Evolutionary conservation across 169 alveolate species (phyloP).

Genomic region (Babesia bigemina): DNA sequence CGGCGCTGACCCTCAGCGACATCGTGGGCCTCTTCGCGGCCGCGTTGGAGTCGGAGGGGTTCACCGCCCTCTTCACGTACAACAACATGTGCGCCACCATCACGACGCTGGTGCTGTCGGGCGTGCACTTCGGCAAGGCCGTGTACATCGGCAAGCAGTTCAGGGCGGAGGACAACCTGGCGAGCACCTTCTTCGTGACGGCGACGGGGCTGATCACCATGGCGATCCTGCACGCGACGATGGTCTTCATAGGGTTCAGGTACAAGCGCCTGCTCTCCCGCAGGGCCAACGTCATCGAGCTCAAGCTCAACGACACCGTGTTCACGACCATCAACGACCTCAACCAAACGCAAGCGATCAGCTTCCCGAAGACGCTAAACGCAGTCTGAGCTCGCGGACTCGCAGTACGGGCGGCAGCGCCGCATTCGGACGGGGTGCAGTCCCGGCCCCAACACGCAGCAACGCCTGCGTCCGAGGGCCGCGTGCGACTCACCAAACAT

Average conservation of each 20-base stretch:
- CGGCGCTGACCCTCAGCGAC: slow-evolving; percentile 9
- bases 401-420: too few relatives aligned
- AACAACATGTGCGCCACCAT: slow-evolving; percentile 20
- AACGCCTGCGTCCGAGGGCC: too few relatives aligned
- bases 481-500: too few relatives aligned
- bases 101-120: not conserved
- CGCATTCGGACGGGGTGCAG: too few relatives aligned
- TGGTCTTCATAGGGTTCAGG: slow-evolving; percentile 9
- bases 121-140: slow-evolving; percentile 30
- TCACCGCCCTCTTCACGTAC: not conserved
- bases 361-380: not conserved
- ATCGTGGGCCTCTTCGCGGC: not conserved
- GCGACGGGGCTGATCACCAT: slow-evolving; percentile 4
- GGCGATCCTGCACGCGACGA: not conserved
- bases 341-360: not conserved
- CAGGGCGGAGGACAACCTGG: not conserved
- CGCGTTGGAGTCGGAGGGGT: not conserved
- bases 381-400: too few relatives aligned
- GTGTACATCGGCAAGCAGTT: not conserved
- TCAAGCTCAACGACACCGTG: slow-evolving; percentile 12
- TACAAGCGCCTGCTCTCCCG: not conserved
- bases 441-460: too few relatives aligned
- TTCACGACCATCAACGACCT: slow-evolving; percentile 3
- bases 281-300: not conserved
- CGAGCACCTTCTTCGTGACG: slow-evolving; percentile 16